Evolutionary conservation across 768 basidiomycete species (phyloP), one percentile per base, ranked within the genome.

Genomic region (Panellus pusillus): DNA sequence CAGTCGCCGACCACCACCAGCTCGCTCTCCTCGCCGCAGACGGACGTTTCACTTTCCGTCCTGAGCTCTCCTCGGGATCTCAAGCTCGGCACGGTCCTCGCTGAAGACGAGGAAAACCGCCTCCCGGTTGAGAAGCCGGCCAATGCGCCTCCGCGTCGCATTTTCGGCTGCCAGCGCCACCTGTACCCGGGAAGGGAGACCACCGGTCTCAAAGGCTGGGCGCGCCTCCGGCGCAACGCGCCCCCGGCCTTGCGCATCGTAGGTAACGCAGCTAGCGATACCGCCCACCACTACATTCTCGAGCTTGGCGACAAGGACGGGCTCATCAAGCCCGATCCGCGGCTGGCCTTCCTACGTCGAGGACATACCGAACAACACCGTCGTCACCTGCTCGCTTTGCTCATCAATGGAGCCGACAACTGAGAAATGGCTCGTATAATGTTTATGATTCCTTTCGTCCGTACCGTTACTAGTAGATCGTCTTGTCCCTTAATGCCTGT

Each of bases 191-290:
- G 28, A 5, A 24, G 20, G 38, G 44, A 55, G 6, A 7, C 27
- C 17, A 14, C 19, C 20, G 24, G 39, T 9, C 54, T 52, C 18
- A 52, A 35, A 9, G 58, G 58, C 7, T 42, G 19, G 44, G 50
- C 50, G 8, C 58, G 58, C 36, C 58, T 60, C 32, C 58, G 54
- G 17, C 39, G 47, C n/a, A 32, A 42, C 12, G 54, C 58, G 3
- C 58, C 54, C 13, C 47, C 54, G 29, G 35, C 54, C 7, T 29
- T 52, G 12, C 6, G 9, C 27, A 11, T 47, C 45, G 32, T 9
- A 13, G 36, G 41, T 8, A 14, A 47, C 6, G 29, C 8, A 9
- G 27, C 8, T 9, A 35, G 2, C 32, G 35, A 7, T 3, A 27
- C 2, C 27, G 31, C 19, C 20, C 29, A 1, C 14, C 24, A 15